Percentiles rank a stretch among this genome's conserved stretches.
Evolutionary conservation across 2,329 filamentous ascomycete genomes (phyloP).

Genomic region (Amphichorda felina): DNA sequence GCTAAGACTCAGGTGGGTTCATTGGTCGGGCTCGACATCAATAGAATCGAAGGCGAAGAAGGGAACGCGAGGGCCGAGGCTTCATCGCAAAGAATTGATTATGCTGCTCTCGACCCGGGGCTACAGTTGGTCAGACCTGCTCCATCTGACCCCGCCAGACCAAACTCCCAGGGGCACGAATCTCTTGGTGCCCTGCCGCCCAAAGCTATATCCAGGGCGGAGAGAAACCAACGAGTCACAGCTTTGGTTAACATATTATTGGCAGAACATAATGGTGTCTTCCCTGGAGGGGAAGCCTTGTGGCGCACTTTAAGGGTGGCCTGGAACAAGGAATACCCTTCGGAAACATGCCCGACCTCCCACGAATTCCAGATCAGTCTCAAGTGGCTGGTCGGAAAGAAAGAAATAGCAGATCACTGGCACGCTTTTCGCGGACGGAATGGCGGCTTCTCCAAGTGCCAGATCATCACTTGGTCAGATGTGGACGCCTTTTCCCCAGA

Average conservation of each 20-base stretch:
- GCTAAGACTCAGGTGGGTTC: no score
- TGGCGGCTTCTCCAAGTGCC: slow-evolving; percentile 30
- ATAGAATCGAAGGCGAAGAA: no score
- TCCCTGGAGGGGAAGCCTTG: slow-evolving; percentile 37
- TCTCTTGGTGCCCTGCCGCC: neutral
- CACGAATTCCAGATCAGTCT: slow-evolving; percentile 25
- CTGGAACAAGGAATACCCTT: slow-evolving; percentile 29
- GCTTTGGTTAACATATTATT: slow-evolving; percentile 15
- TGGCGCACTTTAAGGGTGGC: slow-evolving; percentile 33
- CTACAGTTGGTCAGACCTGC: no score
- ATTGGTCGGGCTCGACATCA: no score
- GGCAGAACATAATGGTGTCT: slow-evolving; percentile 26
- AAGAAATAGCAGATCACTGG: slow-evolving; percentile 24
- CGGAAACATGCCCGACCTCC: slow-evolving; percentile 25
- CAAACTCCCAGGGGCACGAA: neutral
- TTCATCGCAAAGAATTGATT: no score
- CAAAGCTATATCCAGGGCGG: neutral
- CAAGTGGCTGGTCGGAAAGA: slow-evolving; percentile 23
- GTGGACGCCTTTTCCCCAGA: slow-evolving; percentile 29
- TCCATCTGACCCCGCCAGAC: neutral
- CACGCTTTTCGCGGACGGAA: slow-evolving; percentile 28
- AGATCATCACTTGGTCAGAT: slow-evolving; percentile 28
- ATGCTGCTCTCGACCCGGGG: no score
- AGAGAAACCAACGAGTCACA: slow-evolving; percentile 1
- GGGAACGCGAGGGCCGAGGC: no score